Conservation (phyloP, 192 early-diverging fungal species). For the Backusella liffmaniae region DNA sequence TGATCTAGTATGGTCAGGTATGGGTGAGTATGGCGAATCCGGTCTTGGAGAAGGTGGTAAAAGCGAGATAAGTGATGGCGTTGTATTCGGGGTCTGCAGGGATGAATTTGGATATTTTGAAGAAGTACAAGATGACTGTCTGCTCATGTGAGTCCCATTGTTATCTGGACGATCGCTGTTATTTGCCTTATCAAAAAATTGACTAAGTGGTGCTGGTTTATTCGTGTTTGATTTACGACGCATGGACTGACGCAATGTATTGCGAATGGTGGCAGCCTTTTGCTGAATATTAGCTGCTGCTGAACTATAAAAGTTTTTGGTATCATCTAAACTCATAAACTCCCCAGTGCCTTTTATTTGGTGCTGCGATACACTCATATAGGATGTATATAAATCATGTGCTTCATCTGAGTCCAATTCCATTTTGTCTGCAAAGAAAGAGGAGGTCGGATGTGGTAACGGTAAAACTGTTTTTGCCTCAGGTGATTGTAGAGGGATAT, state of each 20-base stretch:
- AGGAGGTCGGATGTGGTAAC: conserved; percentile 9
- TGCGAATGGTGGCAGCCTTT: conserved; percentile 17
- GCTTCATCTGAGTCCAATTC: conserved; percentile 22
- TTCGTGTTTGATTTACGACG: conserved; percentile 13
- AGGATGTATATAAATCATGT: conserved; percentile 12
- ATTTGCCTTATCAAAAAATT: conserved; percentile 3
- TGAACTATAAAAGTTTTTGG: background rate
- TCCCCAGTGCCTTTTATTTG: background rate
- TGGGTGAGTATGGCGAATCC: background rate
- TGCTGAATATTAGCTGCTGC: conserved; percentile 16
- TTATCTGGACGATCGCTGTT: conserved; percentile 1
- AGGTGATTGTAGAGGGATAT: background rate
- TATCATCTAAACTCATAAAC: conserved; percentile 16
- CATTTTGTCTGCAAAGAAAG: conserved; percentile 24
- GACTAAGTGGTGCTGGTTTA: background rate
- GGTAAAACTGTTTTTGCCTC: background rate
- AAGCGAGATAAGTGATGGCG: background rate
- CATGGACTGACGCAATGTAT: conserved; percentile 17
- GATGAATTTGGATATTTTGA: conserved; percentile 10
- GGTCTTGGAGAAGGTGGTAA: conserved; percentile 8
- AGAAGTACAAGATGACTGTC: conserved; percentile 8
- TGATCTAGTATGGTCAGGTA: background rate
- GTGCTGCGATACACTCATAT: conserved; percentile 2
- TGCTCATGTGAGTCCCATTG: conserved; percentile 6
- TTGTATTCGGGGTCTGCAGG: conserved; percentile 13